A percentile compares a stretch with the other conserved stretches of the same genome.
phyloP scores from a whole-genome alignment of 305 asterid genomes.

The Fraxinus xanthoxyloides region DNA sequence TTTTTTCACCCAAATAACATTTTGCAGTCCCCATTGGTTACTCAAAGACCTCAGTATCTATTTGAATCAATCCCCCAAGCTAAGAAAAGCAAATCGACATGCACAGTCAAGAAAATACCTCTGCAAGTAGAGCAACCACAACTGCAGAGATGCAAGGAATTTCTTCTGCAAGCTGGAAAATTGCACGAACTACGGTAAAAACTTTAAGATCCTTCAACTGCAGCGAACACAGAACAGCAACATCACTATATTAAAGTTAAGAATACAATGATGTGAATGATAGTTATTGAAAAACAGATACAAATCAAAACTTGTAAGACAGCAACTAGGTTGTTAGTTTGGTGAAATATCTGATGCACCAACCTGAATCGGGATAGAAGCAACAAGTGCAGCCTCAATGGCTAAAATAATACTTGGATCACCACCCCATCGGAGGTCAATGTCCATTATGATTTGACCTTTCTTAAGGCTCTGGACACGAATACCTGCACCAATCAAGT shows the following conservation, averaged over 20 bases:
- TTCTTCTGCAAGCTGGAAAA: constrained; percentile 94
- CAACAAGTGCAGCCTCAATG: constrained; percentile 94
- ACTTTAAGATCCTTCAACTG: constrained; percentile 99
- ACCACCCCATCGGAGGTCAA: constrained; percentile 99
- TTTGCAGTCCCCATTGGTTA: background rate
- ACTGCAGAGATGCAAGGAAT: constrained; percentile 98
- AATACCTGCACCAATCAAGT: constrained; percentile 59
- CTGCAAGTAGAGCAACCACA: constrained; percentile 96
- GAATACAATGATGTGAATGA: background rate
- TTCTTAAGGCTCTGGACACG: constrained; percentile 98
- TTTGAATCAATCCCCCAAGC: background rate
- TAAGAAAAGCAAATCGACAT: constrained; percentile 7
- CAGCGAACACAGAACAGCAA: constrained; percentile 25
- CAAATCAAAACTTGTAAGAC: constrained; percentile 11
- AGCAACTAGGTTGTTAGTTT: background rate
- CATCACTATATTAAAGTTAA: background rate
- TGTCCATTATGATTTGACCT: constrained; percentile 98
- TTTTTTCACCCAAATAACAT: background rate
- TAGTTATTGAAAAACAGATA: background rate
- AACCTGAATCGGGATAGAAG: constrained; percentile 96
- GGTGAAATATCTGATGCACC: constrained; percentile 21
- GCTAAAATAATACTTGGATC: constrained; percentile 93
- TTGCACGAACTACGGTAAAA: constrained; percentile 92
- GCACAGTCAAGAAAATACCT: constrained; percentile 43
- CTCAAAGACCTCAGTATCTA: constrained; percentile 2